Evolutionary conservation across 768 basidiomycete species (phyloP), one percentile per base, ranked within the genome.

Genomic region (Amylocystis lapponica): DNA sequence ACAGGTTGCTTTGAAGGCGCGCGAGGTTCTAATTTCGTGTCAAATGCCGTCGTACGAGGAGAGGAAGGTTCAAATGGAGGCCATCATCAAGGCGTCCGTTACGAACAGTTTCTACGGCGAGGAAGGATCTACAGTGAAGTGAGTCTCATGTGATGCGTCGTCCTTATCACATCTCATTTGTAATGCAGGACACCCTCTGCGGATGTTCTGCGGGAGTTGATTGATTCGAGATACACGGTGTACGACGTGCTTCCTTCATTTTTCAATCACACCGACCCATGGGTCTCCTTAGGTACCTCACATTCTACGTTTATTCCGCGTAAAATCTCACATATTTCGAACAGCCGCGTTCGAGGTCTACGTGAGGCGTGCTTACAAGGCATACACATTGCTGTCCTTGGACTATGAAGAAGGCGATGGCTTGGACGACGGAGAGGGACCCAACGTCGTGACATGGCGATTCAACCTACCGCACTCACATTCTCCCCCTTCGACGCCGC

Each of bases 11-110:
- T 67, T 99, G 50, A 97, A 95, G 66, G 96, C 96, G 31, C 87
- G 96, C 35, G 96, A 99, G 69, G 96, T 96, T 6, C 76, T 98
- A 36, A 98, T 99, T 57, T 75, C 91, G 25, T 90, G 89, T 36
- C 91, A 95, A 62, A 86, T 99, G 79, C 96, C 96, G 5, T 95
- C 93, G 12, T 95, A 90, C 59, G 93, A 97, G 57, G 96, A 98
- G 63, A 86, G 96, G 45, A 71, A 83, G 31, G 70, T 79, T 21
- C 96, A 99, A 64, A 95, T 99, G 88, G 94, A 96, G 68, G 73
- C 82, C 21, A 85, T 99, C 41, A 75, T 99, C 36, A 91, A 86
- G 65, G 76, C 83, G 21, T 87, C 96, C 0, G 87, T 96, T 39
- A 81, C 82, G 14, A 84, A 82, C 44, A 86, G 82, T 52, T 85